A percentile compares a stretch with the other conserved stretches of the same genome.
Conservation (phyloP, 176 grass and related monocot genomes). For the Hyparrhenia diplandra region DNA sequence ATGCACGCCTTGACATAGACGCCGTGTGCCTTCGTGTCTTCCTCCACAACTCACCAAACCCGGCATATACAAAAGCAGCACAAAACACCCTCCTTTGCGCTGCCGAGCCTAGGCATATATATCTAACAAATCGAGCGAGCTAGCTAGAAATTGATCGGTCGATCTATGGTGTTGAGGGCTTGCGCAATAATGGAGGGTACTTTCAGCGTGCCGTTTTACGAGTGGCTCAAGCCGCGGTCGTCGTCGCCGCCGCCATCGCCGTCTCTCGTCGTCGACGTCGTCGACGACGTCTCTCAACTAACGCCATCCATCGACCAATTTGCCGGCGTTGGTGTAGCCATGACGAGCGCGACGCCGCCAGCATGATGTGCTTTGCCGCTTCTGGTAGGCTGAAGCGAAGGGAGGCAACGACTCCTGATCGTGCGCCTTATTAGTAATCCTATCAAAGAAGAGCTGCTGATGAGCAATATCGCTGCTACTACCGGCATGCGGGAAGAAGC, state of each 20-base stretch:
- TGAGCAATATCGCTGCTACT: background rate
- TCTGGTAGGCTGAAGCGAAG: slow-evolving; percentile 62
- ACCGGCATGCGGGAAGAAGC: background rate
- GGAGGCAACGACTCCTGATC: background rate
- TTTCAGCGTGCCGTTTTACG: slow-evolving; percentile 32
- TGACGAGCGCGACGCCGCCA: background rate
- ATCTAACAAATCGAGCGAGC: background rate
- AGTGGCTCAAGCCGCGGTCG: slow-evolving; percentile 50
- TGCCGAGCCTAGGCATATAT: background rate
- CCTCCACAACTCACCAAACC: slow-evolving; percentile 14
- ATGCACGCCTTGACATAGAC: slow-evolving; percentile 51
- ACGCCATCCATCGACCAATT: background rate
- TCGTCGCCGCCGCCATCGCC: background rate
- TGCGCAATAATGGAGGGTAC: slow-evolving; percentile 33
- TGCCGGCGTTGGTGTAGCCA: background rate
- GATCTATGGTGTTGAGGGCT: slow-evolving; percentile 39
- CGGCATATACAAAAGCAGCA: slow-evolving; percentile 27
- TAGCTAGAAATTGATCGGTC: background rate
- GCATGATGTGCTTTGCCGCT: slow-evolving; percentile 61
- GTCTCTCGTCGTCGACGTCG: background rate
- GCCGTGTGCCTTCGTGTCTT: background rate
- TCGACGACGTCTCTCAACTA: background rate
- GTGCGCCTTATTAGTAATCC: background rate
- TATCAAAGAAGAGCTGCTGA: slow-evolving; percentile 35
- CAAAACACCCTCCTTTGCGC: background rate